phyloP scores from a whole-genome alignment of 1,139 yeast genomes.

The Pneumocystis wakefieldiae region DNA sequence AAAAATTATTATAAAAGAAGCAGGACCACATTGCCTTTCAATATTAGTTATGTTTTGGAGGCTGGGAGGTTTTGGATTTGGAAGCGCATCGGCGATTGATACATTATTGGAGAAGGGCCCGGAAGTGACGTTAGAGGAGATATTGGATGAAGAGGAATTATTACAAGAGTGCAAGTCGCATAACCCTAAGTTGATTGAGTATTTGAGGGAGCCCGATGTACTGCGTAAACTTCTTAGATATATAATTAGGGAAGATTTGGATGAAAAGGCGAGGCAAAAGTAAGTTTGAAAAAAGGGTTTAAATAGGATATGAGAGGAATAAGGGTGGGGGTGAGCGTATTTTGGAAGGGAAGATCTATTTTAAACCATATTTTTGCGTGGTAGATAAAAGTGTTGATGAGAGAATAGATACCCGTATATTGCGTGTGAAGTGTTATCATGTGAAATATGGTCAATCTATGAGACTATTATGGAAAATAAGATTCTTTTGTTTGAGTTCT shows the following conservation, averaged over 20 bases:
- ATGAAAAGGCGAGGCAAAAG: slow-evolving; percentile 30
- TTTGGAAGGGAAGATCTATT: slow-evolving; percentile 11
- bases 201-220: slow-evolving; percentile 58
- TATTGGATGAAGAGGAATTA: slow-evolving; percentile 74
- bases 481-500: slow-evolving; percentile 48
- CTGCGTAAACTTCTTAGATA: slow-evolving; percentile 51
- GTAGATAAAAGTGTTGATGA: slow-evolving; percentile 15
- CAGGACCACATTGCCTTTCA: no score
- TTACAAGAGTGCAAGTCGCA: slow-evolving; percentile 73
- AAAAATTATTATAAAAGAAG: no score
- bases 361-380: no score
- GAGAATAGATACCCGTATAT: slow-evolving; percentile 44
- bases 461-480: slow-evolving; percentile 76
- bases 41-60: slow-evolving; percentile 48
- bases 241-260: slow-evolving; percentile 33
- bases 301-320: slow-evolving; percentile 25
- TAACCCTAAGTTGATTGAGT: slow-evolving; percentile 67
- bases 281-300: slow-evolving; percentile 18
- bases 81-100: slow-evolving; percentile 59
- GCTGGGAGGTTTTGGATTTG: slow-evolving; percentile 61
- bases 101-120: slow-evolving; percentile 47
- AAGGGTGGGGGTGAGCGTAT: slow-evolving; percentile 17
- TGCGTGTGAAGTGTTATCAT: slow-evolving; percentile 78
- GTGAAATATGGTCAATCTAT: slow-evolving; percentile 90
- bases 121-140: slow-evolving; percentile 41